phyloP scores from a whole-genome alignment of 306 rosid species.

The Boehmeria nivea region DNA sequence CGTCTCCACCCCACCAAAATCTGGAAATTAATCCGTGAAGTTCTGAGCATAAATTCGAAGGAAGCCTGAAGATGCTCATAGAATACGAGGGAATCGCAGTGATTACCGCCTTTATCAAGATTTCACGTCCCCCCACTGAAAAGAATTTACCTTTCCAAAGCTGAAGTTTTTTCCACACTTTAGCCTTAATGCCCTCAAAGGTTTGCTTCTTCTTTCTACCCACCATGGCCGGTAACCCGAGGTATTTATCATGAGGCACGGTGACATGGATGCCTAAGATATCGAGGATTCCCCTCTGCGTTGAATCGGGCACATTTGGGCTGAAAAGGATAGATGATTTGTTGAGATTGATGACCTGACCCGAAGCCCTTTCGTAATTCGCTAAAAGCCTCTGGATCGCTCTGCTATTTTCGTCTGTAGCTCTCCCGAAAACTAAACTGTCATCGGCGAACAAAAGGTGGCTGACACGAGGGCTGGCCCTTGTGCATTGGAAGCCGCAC shows the following conservation, averaged over 20 bases:
- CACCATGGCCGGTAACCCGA: not conserved
- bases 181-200: not conserved
- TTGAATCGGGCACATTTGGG: not conserved
- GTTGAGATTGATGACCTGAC: not conserved
- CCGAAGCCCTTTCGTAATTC: not conserved
- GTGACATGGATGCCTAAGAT: not conserved
- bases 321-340: not conserved
- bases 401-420: rapidly evolving
- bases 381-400: not conserved
- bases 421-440: not conserved
- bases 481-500: no score
- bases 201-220: not conserved
- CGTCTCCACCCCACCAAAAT: no score
- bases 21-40: not conserved
- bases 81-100: not conserved
- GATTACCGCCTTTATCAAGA: not conserved
- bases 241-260: not conserved
- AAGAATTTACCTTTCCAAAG: not conserved
- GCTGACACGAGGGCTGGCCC: no score
- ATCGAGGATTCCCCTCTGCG: not conserved
- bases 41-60: not conserved
- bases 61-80: not conserved
- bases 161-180: not conserved
- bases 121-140: not conserved
- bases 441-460: not conserved